These are phyloP conservation scores for Boletus bicolor DNA, from an alignment of 768 basidiomycete genomes.

Conservation along the genomic window DNA sequence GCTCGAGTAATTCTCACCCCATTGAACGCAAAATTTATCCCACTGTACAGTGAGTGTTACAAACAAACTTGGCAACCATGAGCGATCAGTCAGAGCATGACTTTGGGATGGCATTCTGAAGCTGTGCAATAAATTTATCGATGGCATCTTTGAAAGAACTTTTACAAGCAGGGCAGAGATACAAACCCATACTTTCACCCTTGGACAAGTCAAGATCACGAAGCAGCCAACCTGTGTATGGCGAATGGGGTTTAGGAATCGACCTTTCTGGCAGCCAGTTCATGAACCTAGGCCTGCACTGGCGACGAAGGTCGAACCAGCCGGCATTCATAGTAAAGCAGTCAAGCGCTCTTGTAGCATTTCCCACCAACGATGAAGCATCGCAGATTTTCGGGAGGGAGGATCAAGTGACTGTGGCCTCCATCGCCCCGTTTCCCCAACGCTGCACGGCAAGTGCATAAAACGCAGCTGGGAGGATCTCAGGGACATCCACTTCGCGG, in stretches of 20 bases:
- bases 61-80: too few species aligned
- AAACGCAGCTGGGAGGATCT: slow-evolving; percentile 40
- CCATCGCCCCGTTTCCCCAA: slow-evolving; percentile 28
- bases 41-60: not conserved
- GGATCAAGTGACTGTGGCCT: slow-evolving; percentile 28
- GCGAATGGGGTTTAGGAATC: slow-evolving; percentile 5
- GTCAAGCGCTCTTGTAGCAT: slow-evolving; percentile 25
- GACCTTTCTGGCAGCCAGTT: slow-evolving; percentile 10
- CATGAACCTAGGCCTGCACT: slow-evolving; percentile 5
- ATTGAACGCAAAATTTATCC: not conserved
- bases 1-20: not conserved
- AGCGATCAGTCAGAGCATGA: slow-evolving; percentile 11
- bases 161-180: not conserved
- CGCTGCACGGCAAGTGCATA: slow-evolving; percentile 37
- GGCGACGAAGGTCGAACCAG: not conserved
- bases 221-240: slow-evolving; percentile 21
- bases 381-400: slow-evolving; percentile 29
- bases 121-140: not conserved
- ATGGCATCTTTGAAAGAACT: not conserved
- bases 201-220: slow-evolving; percentile 18
- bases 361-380: slow-evolving; percentile 33
- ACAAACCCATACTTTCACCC: not conserved
- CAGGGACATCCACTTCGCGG: slow-evolving; percentile 33
- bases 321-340: slow-evolving; percentile 7
- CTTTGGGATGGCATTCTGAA: slow-evolving; percentile 9